Base-by-base conservation (phyloP, 1,284 basidiomycete genomes). In the Pisolithus thermaeus region DNA sequence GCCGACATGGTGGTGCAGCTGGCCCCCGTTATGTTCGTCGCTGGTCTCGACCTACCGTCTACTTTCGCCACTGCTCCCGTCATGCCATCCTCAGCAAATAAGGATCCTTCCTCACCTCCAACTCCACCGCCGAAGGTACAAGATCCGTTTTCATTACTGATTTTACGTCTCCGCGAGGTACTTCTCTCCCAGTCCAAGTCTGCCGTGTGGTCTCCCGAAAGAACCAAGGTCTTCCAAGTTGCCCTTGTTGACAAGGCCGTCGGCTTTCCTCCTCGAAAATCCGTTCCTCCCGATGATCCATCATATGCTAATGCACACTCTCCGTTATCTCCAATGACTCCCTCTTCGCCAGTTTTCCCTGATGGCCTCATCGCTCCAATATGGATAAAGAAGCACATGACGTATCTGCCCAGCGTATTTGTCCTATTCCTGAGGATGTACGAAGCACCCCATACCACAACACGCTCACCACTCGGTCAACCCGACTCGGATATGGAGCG, bases 281-380 rank as follows among this genome's bases (percentile, higher is more conserved):
- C 84, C 54, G 72, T 78, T 41, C 73, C 82, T 3, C 72, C 77
- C 39, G 75, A 73, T 25, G 75, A 86, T 47, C 78, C 56, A 1
- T 64, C 73, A 55, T 77, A 79, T 56, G 62, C 79, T 5, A 67
- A 74, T 1, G 68, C 79, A 12, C 91, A 93, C 67, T 97, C 94
- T 0, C 93, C 93, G 0, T 76, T 98, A 7, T 97, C 92, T 0
- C 96, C 96, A 0, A 71, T 97, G 25, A 91, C 90, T 0, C 85
- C 89, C 0, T 79, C 85, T 1, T 95, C 92, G 0, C 95, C 96
- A 0, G 74, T 97, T 14, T 81, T 92, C 66, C 96, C 96, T 0
- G 96, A 99, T 66, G 96, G 96, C 1, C 73, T 99, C 46, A 91
- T 99, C 52, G 92, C 95, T 1, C 96, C 95, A 0, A 92, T 98